These are phyloP conservation scores for Komagataella phaffii DNA, from an alignment of 805 yeast species.

Conservation along the genomic window DNA sequence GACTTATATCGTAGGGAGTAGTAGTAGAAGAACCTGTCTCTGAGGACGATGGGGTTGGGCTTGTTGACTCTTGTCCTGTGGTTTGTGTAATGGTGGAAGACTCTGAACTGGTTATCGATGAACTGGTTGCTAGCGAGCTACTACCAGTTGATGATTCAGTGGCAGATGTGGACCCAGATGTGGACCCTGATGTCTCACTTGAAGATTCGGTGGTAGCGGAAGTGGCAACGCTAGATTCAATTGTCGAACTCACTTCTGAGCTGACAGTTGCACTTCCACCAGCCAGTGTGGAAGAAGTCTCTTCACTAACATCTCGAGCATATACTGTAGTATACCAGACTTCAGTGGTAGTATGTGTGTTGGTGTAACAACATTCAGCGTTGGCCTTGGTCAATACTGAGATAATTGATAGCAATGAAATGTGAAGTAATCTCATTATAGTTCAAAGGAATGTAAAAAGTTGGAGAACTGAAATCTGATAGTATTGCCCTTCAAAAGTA, in stretches of 20 bases:
- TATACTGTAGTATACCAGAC: background rate
- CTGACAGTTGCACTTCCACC: background rate
- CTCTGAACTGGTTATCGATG: background rate
- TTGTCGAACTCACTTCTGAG: constrained; percentile 1
- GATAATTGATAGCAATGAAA: background rate
- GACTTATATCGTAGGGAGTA: constrained; percentile 6
- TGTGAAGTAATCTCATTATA: background rate
- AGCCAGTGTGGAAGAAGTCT: background rate
- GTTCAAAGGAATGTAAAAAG: background rate
- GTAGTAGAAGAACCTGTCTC: constrained; percentile 8
- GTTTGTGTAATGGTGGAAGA: background rate
- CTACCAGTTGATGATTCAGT: too few species aligned
- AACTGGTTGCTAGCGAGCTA: background rate
- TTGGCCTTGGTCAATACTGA: background rate
- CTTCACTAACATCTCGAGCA: background rate
- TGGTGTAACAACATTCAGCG: background rate
- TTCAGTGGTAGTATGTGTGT: background rate
- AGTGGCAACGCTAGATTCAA: constrained; percentile 6
- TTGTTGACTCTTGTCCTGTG: constrained; percentile 1
- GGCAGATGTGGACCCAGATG: background rate
- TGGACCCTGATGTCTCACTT: background rate
- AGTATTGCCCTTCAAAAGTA: background rate
- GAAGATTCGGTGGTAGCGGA: constrained; percentile 8
- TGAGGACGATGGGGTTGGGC: constrained; percentile 7
- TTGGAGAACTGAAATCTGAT: background rate